Conservation (phyloP, 169 alveolate genomes). For the Babesia gibsoni region DNA sequence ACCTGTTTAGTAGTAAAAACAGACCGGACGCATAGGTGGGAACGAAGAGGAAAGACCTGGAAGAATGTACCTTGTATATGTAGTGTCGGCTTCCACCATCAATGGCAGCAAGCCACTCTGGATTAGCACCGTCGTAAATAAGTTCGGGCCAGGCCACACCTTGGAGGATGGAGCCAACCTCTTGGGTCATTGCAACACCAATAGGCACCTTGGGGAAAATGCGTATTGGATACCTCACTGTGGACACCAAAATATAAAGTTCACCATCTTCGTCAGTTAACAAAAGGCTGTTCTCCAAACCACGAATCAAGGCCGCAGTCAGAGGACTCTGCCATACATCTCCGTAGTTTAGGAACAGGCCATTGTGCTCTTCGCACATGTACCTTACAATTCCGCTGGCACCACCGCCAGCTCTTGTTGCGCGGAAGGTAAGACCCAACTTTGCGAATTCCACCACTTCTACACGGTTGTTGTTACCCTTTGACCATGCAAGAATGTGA, state of each 20-base stretch:
- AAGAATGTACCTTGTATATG: constrained; percentile 60
- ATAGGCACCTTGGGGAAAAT: constrained; percentile 52
- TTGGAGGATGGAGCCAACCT: constrained; percentile 15
- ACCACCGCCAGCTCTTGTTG: constrained; percentile 21
- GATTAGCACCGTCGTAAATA: constrained; percentile 56
- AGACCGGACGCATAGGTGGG: constrained; percentile 57
- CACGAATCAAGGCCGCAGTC: constrained; percentile 53
- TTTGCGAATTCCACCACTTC: constrained; percentile 48
- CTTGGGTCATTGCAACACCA: constrained; percentile 7
- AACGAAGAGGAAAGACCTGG: constrained; percentile 55
- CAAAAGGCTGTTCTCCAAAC: constrained; percentile 55
- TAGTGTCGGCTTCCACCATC: constrained; percentile 61
- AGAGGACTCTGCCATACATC: constrained; percentile 62
- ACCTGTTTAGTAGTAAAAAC: constrained; percentile 56
- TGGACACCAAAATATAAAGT: constrained; percentile 49
- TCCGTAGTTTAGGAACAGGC: constrained; percentile 57
- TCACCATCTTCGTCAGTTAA: constrained; percentile 60
- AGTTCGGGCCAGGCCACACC: constrained; percentile 66
- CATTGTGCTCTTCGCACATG: constrained; percentile 65
- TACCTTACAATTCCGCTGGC: constrained; percentile 18
- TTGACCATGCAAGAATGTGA: constrained; percentile 63
- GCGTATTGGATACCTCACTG: constrained; percentile 55
- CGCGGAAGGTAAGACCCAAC: constrained; percentile 58
- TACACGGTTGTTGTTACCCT: constrained; percentile 7
- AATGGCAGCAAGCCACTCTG: constrained; percentile 47